Base-by-base conservation (phyloP, 2,329 filamentous ascomycete species). In the Aspergillus novoparasiticus region DNA sequence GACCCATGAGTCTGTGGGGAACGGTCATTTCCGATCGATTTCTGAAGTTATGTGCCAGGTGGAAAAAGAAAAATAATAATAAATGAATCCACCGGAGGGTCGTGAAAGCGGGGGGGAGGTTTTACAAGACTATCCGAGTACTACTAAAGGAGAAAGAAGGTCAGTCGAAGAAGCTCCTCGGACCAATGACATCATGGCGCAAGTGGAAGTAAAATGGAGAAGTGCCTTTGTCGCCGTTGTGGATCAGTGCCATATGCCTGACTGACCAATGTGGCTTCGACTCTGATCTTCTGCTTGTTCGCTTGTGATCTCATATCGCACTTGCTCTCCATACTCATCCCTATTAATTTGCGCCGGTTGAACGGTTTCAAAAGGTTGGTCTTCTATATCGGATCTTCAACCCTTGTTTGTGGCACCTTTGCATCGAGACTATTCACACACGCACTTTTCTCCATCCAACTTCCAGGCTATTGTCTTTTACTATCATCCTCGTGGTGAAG, bases 1-100 rank as follows among this genome's bases (percentile, higher is more conserved):
- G 62, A 48, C 57, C 65, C 54, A 65, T 58, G 41, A 65, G 63
- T 53, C 53, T 59, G 59, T 62, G 57, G 64, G 57, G 62, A 45
- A 57, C 57, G 57, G 54, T 65, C 57, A 59, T 62, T 68, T 60
- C 66, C 65, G 61, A 60, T 62, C 57, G 60, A 53, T 48, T 55
- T 65, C 53, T 64, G 61, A 54, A 41, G 6, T 36, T 36, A 56
- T 50, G 32, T 51, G 19, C 14, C 32, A 28, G 43, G 30, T 32
- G 28, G 26, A 28, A 28, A 28, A 28, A 28, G 26, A 28, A 28
- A 51, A 6, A 21, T 12, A 34, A 10, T 6, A 41, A 45, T 41
- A 10, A 23, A 12, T 21, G 43, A 23, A 34, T 34, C 21, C 21
- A 58, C 19, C 14, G n/a, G 30, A 41, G 26, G 11, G 30, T 32